Conservation (phyloP, 208 protist species). For the Trypanosoma boissoni region DNA sequence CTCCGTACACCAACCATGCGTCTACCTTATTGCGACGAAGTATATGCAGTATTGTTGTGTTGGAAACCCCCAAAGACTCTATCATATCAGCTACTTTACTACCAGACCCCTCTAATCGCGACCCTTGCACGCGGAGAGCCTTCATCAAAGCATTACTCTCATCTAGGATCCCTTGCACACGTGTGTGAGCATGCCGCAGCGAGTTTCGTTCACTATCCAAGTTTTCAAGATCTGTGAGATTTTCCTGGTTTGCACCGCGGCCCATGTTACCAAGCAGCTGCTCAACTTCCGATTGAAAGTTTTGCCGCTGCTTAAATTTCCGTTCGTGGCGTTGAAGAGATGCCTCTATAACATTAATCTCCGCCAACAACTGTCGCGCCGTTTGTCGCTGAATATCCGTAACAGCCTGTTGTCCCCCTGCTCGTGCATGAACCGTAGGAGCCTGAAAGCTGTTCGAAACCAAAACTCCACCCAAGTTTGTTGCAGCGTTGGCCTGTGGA, state of each 20-base stretch:
- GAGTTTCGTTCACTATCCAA: slow-evolving; percentile 54
- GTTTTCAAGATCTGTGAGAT: slow-evolving; percentile 46
- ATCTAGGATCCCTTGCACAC: slow-evolving; percentile 62
- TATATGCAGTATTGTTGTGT: slow-evolving; percentile 75
- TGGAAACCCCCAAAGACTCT: slow-evolving; percentile 76
- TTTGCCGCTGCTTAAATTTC: slow-evolving; percentile 35
- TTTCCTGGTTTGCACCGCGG: slow-evolving; percentile 22
- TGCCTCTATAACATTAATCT: slow-evolving; percentile 54
- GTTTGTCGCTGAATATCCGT: slow-evolving; percentile 57
- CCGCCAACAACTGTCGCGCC: slow-evolving; percentile 59
- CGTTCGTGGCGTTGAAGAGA: slow-evolving; percentile 36
- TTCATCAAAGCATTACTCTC: slow-evolving; percentile 69
- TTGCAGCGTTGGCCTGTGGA: background rate
- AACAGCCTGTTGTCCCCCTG: slow-evolving; percentile 12
- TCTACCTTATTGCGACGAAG: slow-evolving; percentile 77
- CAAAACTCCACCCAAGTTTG: background rate
- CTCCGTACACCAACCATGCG: slow-evolving; percentile 78
- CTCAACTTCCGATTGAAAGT: slow-evolving; percentile 35
- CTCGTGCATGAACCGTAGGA: background rate
- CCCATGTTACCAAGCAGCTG: slow-evolving; percentile 45
- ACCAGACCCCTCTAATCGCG: slow-evolving; percentile 48
- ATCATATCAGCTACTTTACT: slow-evolving; percentile 62
- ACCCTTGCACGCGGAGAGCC: slow-evolving; percentile 59
- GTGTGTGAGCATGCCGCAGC: slow-evolving; percentile 60
- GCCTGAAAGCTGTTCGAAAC: background rate